Percentiles rank a stretch among this genome's conserved stretches.
phyloP scores from a whole-genome alignment of 352 stramenopile genomes.

The Globisporangium acanthophoron region DNA sequence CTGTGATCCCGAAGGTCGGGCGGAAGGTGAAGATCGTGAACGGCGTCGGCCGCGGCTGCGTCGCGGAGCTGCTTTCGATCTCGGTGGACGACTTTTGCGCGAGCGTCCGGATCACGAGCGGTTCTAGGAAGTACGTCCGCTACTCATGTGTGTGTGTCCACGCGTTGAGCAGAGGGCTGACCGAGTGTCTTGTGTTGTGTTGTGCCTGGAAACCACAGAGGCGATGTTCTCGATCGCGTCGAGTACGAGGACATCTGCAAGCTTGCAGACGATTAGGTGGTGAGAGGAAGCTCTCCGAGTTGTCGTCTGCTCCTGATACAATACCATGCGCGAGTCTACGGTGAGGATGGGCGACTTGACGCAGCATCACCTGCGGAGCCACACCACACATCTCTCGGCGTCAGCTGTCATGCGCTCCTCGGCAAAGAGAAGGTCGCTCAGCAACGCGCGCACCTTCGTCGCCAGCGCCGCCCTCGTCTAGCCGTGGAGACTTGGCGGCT shows the following conservation, averaged over 20 bases:
- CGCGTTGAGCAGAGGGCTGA: background rate
- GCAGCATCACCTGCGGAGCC: constrained; percentile 6
- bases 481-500: constrained; percentile 10
- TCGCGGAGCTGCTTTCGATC: constrained; percentile 70
- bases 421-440: background rate
- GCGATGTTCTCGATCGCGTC: constrained; percentile 57
- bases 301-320: background rate
- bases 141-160: background rate
- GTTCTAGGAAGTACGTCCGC: constrained; percentile 34
- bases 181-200: constrained; percentile 1
- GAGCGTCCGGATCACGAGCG: constrained; percentile 57
- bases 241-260: constrained; percentile 86
- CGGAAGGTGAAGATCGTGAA: constrained; percentile 77
- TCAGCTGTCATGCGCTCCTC: background rate
- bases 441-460: constrained; percentile 12
- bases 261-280: constrained; percentile 35
- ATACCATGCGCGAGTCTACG: background rate
- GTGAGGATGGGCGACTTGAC: constrained; percentile 9
- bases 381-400: background rate
- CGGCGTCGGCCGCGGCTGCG: constrained; percentile 42
- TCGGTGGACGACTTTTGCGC: constrained; percentile 62
- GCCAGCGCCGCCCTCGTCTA: constrained; percentile 1
- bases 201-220: constrained; percentile 20
- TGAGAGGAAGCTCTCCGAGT: background rate
- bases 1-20: constrained; percentile 77